phyloP scores from a whole-genome alignment of 2,329 filamentous ascomycete species.

The Epichloe sibirici region DNA sequence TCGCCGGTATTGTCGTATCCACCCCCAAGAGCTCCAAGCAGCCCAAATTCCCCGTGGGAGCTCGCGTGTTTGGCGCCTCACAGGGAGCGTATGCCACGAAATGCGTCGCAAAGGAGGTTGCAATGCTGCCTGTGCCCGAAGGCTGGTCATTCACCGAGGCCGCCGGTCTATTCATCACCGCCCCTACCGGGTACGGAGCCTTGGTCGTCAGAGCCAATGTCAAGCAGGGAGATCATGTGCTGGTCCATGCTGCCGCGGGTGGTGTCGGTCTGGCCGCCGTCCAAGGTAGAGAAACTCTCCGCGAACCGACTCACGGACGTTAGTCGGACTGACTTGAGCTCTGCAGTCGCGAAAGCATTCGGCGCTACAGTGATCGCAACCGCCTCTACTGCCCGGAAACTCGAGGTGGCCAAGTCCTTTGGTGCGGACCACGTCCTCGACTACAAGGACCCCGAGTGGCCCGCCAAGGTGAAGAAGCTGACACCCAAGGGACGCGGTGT shows the following conservation, averaged over 20 bases:
- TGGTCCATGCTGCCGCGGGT: constrained; percentile 85
- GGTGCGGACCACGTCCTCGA: constrained; percentile 77
- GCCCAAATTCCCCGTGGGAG: constrained; percentile 61
- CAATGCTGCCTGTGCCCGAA: constrained; percentile 60
- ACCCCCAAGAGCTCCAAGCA: constrained; percentile 40
- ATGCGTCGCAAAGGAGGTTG: constrained; percentile 52
- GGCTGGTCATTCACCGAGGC: constrained; percentile 79
- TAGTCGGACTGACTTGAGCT: not conserved
- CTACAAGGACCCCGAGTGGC: constrained; percentile 55
- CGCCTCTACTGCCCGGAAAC: constrained; percentile 68
- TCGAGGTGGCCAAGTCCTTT: constrained; percentile 64
- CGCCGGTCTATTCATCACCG: constrained; percentile 82
- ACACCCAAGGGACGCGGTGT: constrained; percentile 63
- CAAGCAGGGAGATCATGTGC: constrained; percentile 70
- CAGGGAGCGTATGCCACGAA: constrained; percentile 82
- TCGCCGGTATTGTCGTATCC: constrained; percentile 64
- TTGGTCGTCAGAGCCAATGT: constrained; percentile 68
- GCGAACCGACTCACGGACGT: not conserved
- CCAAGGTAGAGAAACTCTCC: constrained; percentile 38
- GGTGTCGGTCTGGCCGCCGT: constrained; percentile 87
- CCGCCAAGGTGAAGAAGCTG: constrained; percentile 60
- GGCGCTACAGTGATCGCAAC: constrained; percentile 91
- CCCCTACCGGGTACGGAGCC: constrained; percentile 77
- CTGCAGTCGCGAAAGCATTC: constrained; percentile 69
- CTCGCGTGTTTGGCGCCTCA: constrained; percentile 72